Conservation (phyloP, 164 flowering plant genomes). For the grape (Vitis vinifera) region ASM3070453v1 NC_081807.1:588501-589000, state of each 20-base stretch:
- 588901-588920: no score
- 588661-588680: conserved; percentile 74
- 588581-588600: neutral
- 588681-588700: conserved; percentile 89
- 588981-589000: no score
- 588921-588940: no score
- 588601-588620: conserved; percentile 37
- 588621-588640: conserved; percentile 89
- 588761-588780: conserved; percentile 1
- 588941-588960: no score
- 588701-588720: conserved; percentile 92
- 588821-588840: neutral
- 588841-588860: no score
- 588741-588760: conserved; percentile 68
- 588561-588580: no score
- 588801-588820: neutral
- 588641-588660: conserved; percentile 93
- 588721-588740: conserved; percentile 77
- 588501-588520: no score
- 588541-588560: no score
- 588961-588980: no score
- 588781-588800: neutral
- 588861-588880: no score
- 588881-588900: no score
- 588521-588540: no score